Base-by-base conservation (phyloP, 352 stramenopile species). In the Phytophthora rubi region DNA sequence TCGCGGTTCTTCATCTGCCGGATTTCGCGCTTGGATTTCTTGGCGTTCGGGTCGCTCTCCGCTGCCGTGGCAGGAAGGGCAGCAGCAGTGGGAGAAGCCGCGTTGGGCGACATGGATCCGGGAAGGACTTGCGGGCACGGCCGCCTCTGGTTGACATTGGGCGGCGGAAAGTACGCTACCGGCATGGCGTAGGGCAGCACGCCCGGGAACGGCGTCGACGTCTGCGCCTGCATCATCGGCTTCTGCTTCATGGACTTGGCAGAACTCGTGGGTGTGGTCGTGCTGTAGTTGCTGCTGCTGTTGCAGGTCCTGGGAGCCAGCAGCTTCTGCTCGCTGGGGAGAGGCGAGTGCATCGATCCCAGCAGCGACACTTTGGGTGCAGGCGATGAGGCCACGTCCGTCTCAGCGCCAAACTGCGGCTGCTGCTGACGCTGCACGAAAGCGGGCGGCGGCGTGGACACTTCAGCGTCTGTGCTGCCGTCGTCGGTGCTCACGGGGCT, bases 1-100 rank as follows among this genome's bases (percentile, higher is more conserved):
- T 95, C 87, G 44, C 87, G 80, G 78, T 95, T 95, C 66, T 95
- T 95, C 87, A 95, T 95, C 69, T 93, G 81, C 2, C 87, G 85
- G 53, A 93, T 92, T 67, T 92, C 87, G 18, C 85, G 81, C 79
- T 93, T 95, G 5, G 86, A 90, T 26, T 91, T 90, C 62, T 91
- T 92, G 26, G 70, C 48, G 35, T 75, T 70, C 39, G 73, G 56
- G 48, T 71, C 65, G 59, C 78, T 73, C 21, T 49, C 37, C 9
- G 59, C 44, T 10, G 62, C 12, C 30, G 64, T 37, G 13, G 47
- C 62, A 37, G 23, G n/a, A 47, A 21, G 26, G 7, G 60, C 10
- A 35, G 56, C 16, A 35, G 32, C 61, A 2, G 60, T 21, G 13
- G 16, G 33, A 13, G 42, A 6, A 18, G 30, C 21, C 13, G 52